phyloP scores from a whole-genome alignment of 768 basidiomycete species.

The Russula vinacea region DNA sequence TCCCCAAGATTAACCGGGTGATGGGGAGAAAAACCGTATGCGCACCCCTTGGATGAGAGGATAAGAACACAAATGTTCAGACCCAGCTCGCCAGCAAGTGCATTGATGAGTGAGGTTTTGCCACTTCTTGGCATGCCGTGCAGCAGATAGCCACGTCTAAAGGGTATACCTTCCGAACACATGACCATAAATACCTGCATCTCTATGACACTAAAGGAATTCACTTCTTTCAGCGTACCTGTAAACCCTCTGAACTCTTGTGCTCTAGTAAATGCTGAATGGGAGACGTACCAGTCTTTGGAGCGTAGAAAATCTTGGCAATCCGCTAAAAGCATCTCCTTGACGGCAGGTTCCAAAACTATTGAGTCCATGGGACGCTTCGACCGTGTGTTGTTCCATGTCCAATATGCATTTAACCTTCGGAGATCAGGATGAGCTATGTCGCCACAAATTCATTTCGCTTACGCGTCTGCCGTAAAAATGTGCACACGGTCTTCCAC shows the following conservation, averaged over 20 bases:
- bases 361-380: conserved; percentile 92
- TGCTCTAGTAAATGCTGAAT: conserved; percentile 19
- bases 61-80: conserved; percentile 92
- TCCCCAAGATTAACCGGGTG: conserved; percentile 23
- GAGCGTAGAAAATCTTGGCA: conserved; percentile 82
- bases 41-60: conserved; percentile 77
- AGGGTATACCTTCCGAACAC: conserved; percentile 67
- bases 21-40: conserved; percentile 31
- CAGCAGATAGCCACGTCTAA: conserved; percentile 79
- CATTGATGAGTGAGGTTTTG: conserved; percentile 83
- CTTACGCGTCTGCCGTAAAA: conserved; percentile 85
- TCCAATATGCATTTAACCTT: conserved; percentile 73
- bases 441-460: conserved; percentile 29
- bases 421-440: conserved; percentile 22
- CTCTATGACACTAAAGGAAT: conserved; percentile 30
- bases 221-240: conserved; percentile 90
- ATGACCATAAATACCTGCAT: neutral
- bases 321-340: conserved; percentile 85
- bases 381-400: conserved; percentile 83
- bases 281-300: conserved; percentile 68
- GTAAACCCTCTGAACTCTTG: conserved; percentile 18
- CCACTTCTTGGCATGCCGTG: conserved; percentile 86
- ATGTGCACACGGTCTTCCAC: conserved; percentile 88
- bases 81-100: conserved; percentile 77
- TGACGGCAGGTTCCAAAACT: conserved; percentile 82